phyloP scores from a whole-genome alignment of 176 grass and related monocot genomes.

The Chrysopogon serrulatus region DNA sequence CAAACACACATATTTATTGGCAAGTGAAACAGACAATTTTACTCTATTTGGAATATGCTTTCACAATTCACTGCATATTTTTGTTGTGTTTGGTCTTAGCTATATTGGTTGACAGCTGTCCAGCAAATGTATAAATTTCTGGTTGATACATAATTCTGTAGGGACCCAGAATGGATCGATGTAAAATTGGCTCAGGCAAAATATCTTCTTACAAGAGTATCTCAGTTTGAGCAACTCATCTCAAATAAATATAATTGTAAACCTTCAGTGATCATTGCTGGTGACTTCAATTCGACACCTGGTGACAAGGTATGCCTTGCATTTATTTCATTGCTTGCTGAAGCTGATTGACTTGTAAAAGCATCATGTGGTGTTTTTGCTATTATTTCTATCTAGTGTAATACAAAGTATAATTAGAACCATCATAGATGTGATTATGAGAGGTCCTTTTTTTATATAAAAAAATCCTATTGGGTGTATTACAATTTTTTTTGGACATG shows the following conservation, averaged over 20 bases:
- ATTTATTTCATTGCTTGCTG: slow-evolving; percentile 2
- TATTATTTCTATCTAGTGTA: not conserved
- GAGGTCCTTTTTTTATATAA: not conserved
- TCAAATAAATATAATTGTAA: slow-evolving; percentile 59
- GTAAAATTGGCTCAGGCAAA: slow-evolving; percentile 94
- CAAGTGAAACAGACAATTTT: slow-evolving; percentile 32
- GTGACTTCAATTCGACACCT: slow-evolving; percentile 93
- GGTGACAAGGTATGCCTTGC: slow-evolving; percentile 62
- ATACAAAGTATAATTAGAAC: not conserved
- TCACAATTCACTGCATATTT: not conserved
- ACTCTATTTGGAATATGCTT: slow-evolving; percentile 10
- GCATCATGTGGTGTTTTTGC: not conserved
- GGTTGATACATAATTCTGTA: slow-evolving; percentile 34
- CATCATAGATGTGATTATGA: not conserved
- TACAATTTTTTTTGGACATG: not conserved
- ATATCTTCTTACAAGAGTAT: slow-evolving; percentile 79
- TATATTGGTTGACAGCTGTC: not conserved
- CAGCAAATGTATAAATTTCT: slow-evolving; percentile 1
- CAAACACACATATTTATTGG: slow-evolving; percentile 97
- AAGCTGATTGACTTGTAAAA: not conserved
- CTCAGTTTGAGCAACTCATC: slow-evolving; percentile 66
- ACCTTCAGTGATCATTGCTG: slow-evolving; percentile 79
- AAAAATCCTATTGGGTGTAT: not conserved
- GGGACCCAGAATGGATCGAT: slow-evolving; percentile 88
- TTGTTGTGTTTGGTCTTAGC: slow-evolving; percentile 22